Conservation (phyloP, 495 filamentous ascomycete species). For the Neurospora sublineolata region DNA sequence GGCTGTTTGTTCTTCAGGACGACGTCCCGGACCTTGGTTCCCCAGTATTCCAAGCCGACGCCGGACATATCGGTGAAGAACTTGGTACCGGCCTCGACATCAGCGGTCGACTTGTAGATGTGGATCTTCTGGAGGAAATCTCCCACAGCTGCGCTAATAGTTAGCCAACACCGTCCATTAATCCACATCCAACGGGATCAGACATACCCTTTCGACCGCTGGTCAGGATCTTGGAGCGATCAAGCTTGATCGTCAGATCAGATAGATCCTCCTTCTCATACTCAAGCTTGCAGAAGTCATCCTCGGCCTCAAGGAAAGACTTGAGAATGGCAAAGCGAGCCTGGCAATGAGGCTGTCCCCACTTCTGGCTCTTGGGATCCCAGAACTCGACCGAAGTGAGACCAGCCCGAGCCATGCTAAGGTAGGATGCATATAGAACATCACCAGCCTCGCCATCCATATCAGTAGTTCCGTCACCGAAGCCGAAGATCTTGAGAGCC, state of each 20-base stretch:
- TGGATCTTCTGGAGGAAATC: conserved; percentile 86
- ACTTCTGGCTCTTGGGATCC: conserved; percentile 78
- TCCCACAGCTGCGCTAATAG: conserved; percentile 53
- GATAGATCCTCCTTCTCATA: conserved; percentile 64
- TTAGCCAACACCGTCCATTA: conserved; percentile 1
- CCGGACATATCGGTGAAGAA: conserved; percentile 75
- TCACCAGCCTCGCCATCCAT: conserved; percentile 69
- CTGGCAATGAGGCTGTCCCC: conserved; percentile 93
- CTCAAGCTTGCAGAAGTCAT: conserved; percentile 69
- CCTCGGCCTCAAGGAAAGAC: conserved; percentile 74
- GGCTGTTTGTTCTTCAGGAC: conserved; percentile 83
- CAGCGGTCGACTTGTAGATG: conserved; percentile 84
- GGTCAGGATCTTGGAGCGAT: conserved; percentile 69
- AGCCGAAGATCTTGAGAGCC: conserved; percentile 84
- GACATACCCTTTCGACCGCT: conserved; percentile 40
- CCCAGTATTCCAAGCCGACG: conserved; percentile 72
- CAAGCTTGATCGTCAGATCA: conserved; percentile 68
- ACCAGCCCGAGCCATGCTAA: conserved; percentile 86
- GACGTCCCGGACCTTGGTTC: conserved; percentile 57
- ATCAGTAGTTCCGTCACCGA: conserved; percentile 60
- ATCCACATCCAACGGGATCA: not conserved
- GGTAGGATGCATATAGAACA: conserved; percentile 73
- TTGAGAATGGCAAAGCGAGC: conserved; percentile 82
- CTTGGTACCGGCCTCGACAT: conserved; percentile 59
- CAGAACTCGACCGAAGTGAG: conserved; percentile 76